Evolutionary conservation across 1,284 basidiomycete species (phyloP).

Genomic region (Tilletia setariae): DNA sequence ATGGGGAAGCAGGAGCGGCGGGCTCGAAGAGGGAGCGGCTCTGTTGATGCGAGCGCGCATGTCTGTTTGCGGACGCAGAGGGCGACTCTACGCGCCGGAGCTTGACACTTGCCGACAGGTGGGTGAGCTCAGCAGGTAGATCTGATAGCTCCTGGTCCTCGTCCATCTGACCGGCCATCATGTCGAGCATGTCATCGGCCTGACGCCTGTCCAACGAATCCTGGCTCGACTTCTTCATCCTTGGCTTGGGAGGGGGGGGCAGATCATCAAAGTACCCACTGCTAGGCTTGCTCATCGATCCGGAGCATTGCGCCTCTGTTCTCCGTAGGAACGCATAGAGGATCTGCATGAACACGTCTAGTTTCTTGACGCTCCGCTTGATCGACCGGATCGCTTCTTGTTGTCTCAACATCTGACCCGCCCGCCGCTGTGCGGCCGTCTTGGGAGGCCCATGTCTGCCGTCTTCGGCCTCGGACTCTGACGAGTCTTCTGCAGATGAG

Average conservation of each 20-base stretch:
- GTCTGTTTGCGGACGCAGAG: neutral
- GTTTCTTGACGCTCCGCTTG: conserved; percentile 75
- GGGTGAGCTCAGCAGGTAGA: neutral
- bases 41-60: no score
- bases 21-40: neutral
- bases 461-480: conserved; percentile 60
- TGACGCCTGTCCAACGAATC: neutral
- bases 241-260: neutral
- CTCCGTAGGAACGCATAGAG: conserved; percentile 77
- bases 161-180: conserved; percentile 7
- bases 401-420: conserved; percentile 55
- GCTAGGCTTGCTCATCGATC: neutral
- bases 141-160: neutral
- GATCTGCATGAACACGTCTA: conserved; percentile 81
- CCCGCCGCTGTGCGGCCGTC: neutral
- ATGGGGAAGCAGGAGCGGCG: neutral
- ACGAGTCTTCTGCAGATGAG: conserved; percentile 60
- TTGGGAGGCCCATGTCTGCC: neutral
- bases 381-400: conserved; percentile 21
- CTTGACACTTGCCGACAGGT: neutral
- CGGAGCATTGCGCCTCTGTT: conserved; percentile 31
- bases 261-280: conserved; percentile 5
- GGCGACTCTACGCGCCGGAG: conserved; percentile 9
- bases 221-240: neutral
- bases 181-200: conserved; percentile 4